phyloP scores from a whole-genome alignment of 2,329 filamentous ascomycete genomes.

The Tolypocladium album region DNA sequence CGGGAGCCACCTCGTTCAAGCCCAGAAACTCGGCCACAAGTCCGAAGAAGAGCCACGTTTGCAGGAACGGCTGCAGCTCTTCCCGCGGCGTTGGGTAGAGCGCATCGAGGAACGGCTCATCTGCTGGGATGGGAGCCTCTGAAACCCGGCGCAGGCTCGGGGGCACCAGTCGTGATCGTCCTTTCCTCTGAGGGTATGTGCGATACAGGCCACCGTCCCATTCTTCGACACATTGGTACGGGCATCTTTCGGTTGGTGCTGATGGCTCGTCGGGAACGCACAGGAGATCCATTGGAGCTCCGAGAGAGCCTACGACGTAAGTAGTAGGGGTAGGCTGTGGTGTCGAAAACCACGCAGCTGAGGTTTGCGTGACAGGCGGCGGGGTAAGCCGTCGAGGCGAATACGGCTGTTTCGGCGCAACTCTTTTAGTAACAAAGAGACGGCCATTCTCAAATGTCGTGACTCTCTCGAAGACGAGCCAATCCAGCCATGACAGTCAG shows the following conservation, averaged over 20 bases:
- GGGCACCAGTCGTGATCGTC: conserved; percentile 4
- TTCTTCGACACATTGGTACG: conserved; percentile 10
- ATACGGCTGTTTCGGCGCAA: no score
- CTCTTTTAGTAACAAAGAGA: no score
- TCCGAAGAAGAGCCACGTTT: conserved; percentile 23
- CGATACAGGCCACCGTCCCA: conserved; percentile 17
- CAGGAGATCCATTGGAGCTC: conserved; percentile 9
- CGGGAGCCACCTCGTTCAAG: conserved; percentile 11
- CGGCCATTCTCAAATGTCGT: no score
- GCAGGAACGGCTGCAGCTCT: conserved; percentile 15
- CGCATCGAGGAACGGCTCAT: conserved; percentile 5
- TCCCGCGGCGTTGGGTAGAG: conserved; percentile 9
- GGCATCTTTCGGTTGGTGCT: conserved; percentile 5
- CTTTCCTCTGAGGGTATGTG: conserved; percentile 11
- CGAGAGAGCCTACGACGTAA: no score
- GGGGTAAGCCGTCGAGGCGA: not conserved
- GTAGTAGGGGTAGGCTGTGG: no score
- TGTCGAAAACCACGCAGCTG: not conserved
- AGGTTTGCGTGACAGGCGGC: not conserved
- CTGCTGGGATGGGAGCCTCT: not conserved
- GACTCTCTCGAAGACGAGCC: no score
- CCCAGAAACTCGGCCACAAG: conserved; percentile 17
- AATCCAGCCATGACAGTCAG: no score
- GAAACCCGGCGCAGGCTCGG: conserved; percentile 2
- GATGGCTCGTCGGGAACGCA: conserved; percentile 9